Base-by-base conservation (phyloP, 2,329 filamentous ascomycete species). In the Microsporum ferrugineum region DNA sequence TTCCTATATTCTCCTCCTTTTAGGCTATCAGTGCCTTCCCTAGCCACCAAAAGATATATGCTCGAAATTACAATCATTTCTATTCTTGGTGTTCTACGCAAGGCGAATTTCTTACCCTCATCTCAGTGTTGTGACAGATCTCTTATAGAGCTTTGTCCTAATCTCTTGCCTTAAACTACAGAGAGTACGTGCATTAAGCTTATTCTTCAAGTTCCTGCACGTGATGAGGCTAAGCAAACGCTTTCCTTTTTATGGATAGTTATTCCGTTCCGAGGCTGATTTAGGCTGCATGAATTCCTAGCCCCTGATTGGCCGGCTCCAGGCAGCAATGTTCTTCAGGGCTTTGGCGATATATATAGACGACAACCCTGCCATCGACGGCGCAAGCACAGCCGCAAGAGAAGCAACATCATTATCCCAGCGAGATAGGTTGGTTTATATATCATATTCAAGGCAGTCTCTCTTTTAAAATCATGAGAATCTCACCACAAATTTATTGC, bases 321-420 rank as follows among this genome's bases (percentile, higher is more conserved):
- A 59, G 57, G 57, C 57, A 59, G 57, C 57, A 45, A 38, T 45
- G 57, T 59, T 59, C 57, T 59, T 23, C 17, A 23, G 8, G 31
- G 51, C 51, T 55, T 55, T 27, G 45, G 5, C 45, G 45, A 55
- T 55, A 34, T 34, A 36, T 55, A 17, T 34, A 55, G 51, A 55
- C 51, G 51, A 55, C 49, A 29, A 53, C 51, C 14, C 6, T 31
- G 45, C 27, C 10, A 55, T 55, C 51, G 29, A 23, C 5, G 51
- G 14, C 51, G 31, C 14, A 55, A 17, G 33, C 51, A 36, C 31
- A 31, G 45, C 45, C 23, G 14, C 45, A 29, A 12, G 27, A 51
- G 45, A 51, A 14, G 7, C 17, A 51, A 12, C 4, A 4, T 31
- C 31, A 31, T 12, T 12, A 36, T 34, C 14, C 14, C 17, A 6